Evolutionary conservation across 75 land plant species (phyloP).

Genomic region (Larix kaempferi): DNA sequence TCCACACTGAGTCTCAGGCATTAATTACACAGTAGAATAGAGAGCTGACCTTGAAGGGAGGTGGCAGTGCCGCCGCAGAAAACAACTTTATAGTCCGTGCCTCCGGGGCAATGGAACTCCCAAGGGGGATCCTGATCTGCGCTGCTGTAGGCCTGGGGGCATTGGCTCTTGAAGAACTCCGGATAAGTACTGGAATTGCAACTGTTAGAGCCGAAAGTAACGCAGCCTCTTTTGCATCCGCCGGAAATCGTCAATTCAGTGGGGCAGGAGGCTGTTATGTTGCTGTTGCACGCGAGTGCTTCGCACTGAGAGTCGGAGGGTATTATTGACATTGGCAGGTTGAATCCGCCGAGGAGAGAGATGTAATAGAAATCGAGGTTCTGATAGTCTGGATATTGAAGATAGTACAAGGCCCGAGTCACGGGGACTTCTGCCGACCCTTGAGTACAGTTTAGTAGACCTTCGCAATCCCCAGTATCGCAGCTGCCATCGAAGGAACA

Average conservation of each 20-base stretch:
- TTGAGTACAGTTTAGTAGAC: neutral
- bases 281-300: constrained; percentile 33
- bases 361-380: constrained; percentile 36
- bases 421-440: neutral
- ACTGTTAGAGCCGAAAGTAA: constrained; percentile 32
- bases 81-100: no score
- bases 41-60: no score
- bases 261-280: constrained; percentile 59
- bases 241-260: constrained; percentile 38
- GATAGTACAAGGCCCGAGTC: neutral
- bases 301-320: constrained; percentile 32
- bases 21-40: no score
- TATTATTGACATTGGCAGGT: constrained; percentile 43
- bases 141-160: constrained; percentile 48
- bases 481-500: neutral
- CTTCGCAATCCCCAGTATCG: constrained; percentile 3
- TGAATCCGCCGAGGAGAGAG: constrained; percentile 71
- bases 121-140: constrained; percentile 42
- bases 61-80: no score
- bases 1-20: no score
- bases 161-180: constrained; percentile 51
- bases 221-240: constrained; percentile 65
- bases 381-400: neutral
- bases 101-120: constrained; percentile 56
- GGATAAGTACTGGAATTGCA: constrained; percentile 23